These are phyloP conservation scores for Gentiana dahurica DNA, from an alignment of 257 asterid genomes.

Conservation along the genomic window DNA sequence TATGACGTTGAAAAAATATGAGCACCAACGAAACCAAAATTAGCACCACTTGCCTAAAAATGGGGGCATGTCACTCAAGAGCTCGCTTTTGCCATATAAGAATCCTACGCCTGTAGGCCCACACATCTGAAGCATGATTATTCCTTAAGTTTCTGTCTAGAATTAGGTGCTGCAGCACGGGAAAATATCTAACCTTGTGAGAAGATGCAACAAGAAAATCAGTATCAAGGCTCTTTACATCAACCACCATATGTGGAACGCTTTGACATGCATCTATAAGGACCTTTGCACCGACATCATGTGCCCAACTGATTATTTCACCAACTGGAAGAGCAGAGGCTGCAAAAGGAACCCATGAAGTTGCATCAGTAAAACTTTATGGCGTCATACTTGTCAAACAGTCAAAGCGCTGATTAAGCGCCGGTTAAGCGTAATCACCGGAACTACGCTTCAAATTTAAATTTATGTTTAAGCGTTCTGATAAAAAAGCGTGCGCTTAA, in stretches of 20 bases:
- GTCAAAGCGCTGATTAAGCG: too few relatives aligned
- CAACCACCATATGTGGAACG: constrained; percentile 95
- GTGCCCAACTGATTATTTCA: constrained; percentile 82
- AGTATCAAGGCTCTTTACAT: constrained; percentile 61
- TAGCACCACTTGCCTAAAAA: constrained; percentile 54
- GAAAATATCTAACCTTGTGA: constrained; percentile 66
- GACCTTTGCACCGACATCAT: constrained; percentile 83
- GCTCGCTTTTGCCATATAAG: constrained; percentile 78
- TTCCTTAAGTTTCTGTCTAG: constrained; percentile 25
- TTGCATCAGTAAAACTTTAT: background rate
- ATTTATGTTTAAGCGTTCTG: too few relatives aligned
- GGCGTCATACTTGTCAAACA: background rate
- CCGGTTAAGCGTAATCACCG: too few relatives aligned
- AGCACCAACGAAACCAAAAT: background rate
- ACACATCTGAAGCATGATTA: constrained; percentile 98
- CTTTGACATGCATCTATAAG: constrained; percentile 98
- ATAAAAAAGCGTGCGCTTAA: too few relatives aligned
- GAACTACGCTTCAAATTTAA: too few relatives aligned
- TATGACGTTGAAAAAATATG: constrained; percentile 3
- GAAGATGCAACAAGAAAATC: constrained; percentile 98
- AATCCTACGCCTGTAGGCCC: constrained; percentile 99
- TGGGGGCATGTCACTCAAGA: constrained; percentile 83
- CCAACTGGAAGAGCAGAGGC: constrained; percentile 83
- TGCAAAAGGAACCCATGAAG: constrained; percentile 17
- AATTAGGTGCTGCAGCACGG: constrained; percentile 16